Base-by-base conservation (phyloP, 345 rosid species). In the Eucalyptus tenuipes region DNA sequence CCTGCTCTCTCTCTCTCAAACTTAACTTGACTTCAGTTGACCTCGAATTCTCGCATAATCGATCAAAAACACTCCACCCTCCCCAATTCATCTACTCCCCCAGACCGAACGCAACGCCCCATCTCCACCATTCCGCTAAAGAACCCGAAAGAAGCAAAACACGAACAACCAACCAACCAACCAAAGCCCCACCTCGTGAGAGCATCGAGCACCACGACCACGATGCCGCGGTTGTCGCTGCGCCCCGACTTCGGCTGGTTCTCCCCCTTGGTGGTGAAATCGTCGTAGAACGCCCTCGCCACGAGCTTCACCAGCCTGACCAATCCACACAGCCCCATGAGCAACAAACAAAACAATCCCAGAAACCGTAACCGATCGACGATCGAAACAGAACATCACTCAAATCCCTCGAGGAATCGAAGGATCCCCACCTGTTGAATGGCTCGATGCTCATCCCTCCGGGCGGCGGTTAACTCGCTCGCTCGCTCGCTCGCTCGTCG, bases 251-350 rank as follows among this genome's bases (percentile, higher is more conserved):
- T 97, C 31, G 96, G 96, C 91, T 95, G 98, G 92, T 93, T 95
- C 75, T 96, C 98, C 68, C 94, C 96, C 90, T 93, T 93, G 2
- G 95, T 94, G 15, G 96, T 91, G n/a, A 93, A 89, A 82, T 96
- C 96, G 92, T 97, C 98, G 87, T 96, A 97, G 88, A 97, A 96
- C 15, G 97, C 98, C 91, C 98, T 93, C 8, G 95, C 99, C 37
- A 93, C 91, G 50, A 96, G 95, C 92, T 93, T 97, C 92, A 96
- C 99, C 89, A 96, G 87, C 92, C 99, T 96, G 91, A 48, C 45
- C 49, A n/a, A 33, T 75, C 84, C 84, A 40, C 84, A 40, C 61
- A 10, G 29, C 61, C 2, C 61, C 84, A 75, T 40, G 47, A 75
- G 84, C 47, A 75, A 22, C 84, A 22, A 75, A 40, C 47, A 40